Evolutionary conservation across 202 grass and related monocot species (phyloP), one percentile per base, ranked within the genome.

Genomic region (Panicum virgatum): DNA sequence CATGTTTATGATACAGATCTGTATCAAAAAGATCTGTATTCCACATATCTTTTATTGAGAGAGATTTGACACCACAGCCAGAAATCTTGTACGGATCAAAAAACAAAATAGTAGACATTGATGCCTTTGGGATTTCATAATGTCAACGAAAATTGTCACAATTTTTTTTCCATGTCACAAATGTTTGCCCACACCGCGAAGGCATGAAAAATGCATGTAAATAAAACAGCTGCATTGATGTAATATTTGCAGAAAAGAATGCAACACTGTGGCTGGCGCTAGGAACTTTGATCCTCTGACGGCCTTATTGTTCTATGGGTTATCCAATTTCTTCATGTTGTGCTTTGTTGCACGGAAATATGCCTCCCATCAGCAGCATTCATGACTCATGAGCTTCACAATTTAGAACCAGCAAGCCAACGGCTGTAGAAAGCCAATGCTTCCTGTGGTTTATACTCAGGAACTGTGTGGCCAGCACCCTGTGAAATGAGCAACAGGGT

Each of bases 401-500:
- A 73, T 43, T 88, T 90, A 63, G 78, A 53, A 20, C 80, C 83
- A 16, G 62, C 65, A 37, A 97, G 83, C 89, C 87, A 97, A 66
- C 88, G 94, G 18, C 62, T 85, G 56, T 92, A 94, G 42, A 94
- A 93, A 74, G 88, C 82, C 57, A 97, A 77, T 78, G 94, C 81
- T 86, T 97, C 91, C 32, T 79, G 76, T 11, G 94, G 94, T 75
- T 97, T 97, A 53, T 97, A 97, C 71, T 97, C 91, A 12, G 94
- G 94, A 69, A 94, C 91, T 45, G 91, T 97, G 83, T 98, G 92
- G 10, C 92, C 92, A 66, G 96, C 56, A 69, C 96, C 96, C 96
- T 98, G 80, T 22, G 20, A 10, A 26, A 78, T 9, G 22, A 60
- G 61, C 12, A 27, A 53, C 7, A 20, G n/a, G 42, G 66, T 19